Evolutionary conservation across 2,329 filamentous ascomycete genomes (phyloP).

Genomic region (Calonectria naviculata): DNA sequence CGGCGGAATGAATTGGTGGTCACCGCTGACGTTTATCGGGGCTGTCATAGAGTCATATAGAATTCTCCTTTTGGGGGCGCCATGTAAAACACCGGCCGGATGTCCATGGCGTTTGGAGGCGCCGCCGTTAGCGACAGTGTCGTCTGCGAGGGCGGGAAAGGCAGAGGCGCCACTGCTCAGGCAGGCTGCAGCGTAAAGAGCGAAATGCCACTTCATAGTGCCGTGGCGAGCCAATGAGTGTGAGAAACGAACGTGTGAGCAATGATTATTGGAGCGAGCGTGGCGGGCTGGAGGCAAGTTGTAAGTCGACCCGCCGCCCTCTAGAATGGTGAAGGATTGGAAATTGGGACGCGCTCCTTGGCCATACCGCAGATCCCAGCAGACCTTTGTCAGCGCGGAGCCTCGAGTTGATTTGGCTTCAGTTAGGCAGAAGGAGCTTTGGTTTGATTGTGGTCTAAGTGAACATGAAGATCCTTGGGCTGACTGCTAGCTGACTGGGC

Average conservation of each 20-base stretch:
- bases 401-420: neutral
- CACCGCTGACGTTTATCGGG: conserved; percentile 32
- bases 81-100: neutral
- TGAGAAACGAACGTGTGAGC: neutral
- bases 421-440: no score
- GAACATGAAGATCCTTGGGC: neutral
- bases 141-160: neutral
- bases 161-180: neutral
- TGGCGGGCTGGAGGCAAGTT: neutral
- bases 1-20: conserved; percentile 39
- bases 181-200: neutral
- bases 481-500: neutral
- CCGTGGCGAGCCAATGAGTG: neutral
- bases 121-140: neutral
- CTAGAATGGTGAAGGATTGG: neutral
- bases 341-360: neutral
- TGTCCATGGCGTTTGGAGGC: neutral
- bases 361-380: neutral
- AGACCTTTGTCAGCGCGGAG: neutral
- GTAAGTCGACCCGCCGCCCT: neutral
- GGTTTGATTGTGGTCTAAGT: neutral
- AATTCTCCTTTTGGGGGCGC: neutral
- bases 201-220: conserved; percentile 10
- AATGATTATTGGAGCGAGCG: neutral
- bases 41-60: neutral